Evolutionary conservation across 73 alveolate genomes (phyloP).

Genomic region (Paramecium bursaria): DNA sequence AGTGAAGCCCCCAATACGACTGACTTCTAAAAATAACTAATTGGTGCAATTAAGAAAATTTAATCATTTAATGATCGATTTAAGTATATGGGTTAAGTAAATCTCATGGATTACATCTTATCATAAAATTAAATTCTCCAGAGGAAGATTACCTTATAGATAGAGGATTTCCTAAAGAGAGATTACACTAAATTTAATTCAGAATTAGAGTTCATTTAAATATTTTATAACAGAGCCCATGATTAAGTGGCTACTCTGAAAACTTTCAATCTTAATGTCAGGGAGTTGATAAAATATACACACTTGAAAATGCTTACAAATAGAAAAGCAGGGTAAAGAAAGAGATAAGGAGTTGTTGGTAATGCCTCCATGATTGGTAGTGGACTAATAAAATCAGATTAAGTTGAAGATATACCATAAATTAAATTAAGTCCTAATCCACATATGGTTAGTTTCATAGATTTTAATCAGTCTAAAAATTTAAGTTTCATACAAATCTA

Average conservation of each 20-base stretch:
- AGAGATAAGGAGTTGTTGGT: too few relatives aligned
- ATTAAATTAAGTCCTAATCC: too few relatives aligned
- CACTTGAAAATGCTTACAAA: too few relatives aligned
- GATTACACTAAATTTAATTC: conserved; percentile 17
- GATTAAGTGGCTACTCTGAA: too few relatives aligned
- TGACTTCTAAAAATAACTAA: neutral
- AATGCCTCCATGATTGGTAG: too few relatives aligned
- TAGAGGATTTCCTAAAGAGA: conserved; percentile 18
- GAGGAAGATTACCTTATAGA: neutral
- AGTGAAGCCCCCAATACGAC: neutral
- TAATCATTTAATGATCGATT: neutral
- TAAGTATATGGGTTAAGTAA: conserved; percentile 30
- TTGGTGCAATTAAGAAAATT: neutral
- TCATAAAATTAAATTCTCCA: conserved; percentile 24
- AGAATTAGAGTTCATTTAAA: neutral
- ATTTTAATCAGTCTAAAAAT: neutral
- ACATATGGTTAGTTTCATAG: neutral
- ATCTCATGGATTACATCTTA: conserved; percentile 42
- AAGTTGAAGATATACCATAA: too few relatives aligned
- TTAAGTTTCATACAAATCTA: conserved; percentile 23
- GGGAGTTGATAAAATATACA: too few relatives aligned
- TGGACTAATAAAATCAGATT: too few relatives aligned
- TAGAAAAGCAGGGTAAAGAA: too few relatives aligned
- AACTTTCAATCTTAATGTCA: too few relatives aligned
- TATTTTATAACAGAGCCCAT: neutral